Percentiles rank a stretch among this genome's conserved stretches.
These are phyloP conservation scores for Phymatotrichopsis omnivora DNA, from an alignment of 2,329 filamentous ascomycete species.

Conservation along the genomic window DNA sequence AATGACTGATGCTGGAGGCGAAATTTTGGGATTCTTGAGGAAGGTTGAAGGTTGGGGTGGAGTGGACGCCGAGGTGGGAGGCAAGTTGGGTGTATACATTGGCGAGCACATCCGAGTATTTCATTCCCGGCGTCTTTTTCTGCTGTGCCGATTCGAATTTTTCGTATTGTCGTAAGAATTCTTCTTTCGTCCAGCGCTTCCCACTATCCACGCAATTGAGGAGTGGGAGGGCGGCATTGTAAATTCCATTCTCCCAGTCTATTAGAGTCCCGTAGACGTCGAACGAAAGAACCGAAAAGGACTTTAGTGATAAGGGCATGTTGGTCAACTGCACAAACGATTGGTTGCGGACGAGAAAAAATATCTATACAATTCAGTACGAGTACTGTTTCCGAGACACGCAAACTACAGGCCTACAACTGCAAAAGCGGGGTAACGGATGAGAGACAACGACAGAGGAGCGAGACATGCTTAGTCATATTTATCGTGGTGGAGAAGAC, in stretches of 20 bases:
- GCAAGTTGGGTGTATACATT: constrained; percentile 42
- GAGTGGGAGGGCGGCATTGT: constrained; percentile 43
- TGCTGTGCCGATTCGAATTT: constrained; percentile 44
- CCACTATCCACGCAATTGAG: too few relatives aligned
- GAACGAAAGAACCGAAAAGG: constrained; percentile 53
- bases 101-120: constrained; percentile 51
- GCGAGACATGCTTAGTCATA: too few relatives aligned
- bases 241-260: constrained; percentile 64
- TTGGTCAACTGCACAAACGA: too few relatives aligned
- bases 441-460: too few relatives aligned
- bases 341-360: too few relatives aligned
- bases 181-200: too few relatives aligned
- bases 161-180: constrained; percentile 40
- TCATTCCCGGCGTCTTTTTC: constrained; percentile 44
- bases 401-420: too few relatives aligned
- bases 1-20: constrained; percentile 44
- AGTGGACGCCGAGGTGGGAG: constrained; percentile 36
- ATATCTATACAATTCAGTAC: too few relatives aligned
- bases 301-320: too few relatives aligned
- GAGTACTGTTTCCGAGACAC: too few relatives aligned
- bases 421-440: too few relatives aligned
- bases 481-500: too few relatives aligned
- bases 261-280: constrained; percentile 73
- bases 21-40: constrained; percentile 42
- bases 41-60: constrained; percentile 28